phyloP scores from a whole-genome alignment of 208 protist species.

The Acanthamoeba polyphaga region DNA sequence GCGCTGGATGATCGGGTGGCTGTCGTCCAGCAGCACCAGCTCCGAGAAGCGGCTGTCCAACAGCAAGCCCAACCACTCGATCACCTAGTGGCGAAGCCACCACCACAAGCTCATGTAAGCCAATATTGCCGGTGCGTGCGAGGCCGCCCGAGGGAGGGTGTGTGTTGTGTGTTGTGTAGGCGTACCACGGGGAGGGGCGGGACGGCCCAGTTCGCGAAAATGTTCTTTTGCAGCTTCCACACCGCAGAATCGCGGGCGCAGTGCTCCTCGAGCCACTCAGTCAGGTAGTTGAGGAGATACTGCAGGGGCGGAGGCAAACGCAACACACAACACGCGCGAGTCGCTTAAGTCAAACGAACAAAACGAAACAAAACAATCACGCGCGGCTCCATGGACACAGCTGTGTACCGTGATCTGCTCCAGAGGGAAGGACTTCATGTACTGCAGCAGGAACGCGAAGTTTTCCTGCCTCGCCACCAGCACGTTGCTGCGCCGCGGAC shows the following conservation, averaged over 20 bases:
- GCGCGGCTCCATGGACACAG: background rate
- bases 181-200: background rate
- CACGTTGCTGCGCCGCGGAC: background rate
- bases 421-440: conserved; percentile 10
- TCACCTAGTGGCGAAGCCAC: too few relatives aligned
- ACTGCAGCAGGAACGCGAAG: conserved; percentile 33
- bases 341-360: background rate
- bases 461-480: background rate
- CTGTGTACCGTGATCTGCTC: background rate
- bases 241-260: too few relatives aligned
- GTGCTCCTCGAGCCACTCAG: conserved; percentile 46
- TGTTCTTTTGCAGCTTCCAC: background rate
- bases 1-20: conserved; percentile 31
- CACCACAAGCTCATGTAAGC: too few relatives aligned
- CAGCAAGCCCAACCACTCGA: conserved; percentile 21
- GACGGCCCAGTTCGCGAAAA: background rate
- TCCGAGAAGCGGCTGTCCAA: conserved; percentile 59
- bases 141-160: too few relatives aligned
- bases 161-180: background rate
- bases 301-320: background rate
- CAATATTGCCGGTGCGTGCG: too few relatives aligned
- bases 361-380: background rate
- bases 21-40: conserved; percentile 38
- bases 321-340: too few relatives aligned
- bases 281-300: conserved; percentile 23